Conservation (phyloP, 768 basidiomycete species). For the Pleurotus giganteus region DNA sequence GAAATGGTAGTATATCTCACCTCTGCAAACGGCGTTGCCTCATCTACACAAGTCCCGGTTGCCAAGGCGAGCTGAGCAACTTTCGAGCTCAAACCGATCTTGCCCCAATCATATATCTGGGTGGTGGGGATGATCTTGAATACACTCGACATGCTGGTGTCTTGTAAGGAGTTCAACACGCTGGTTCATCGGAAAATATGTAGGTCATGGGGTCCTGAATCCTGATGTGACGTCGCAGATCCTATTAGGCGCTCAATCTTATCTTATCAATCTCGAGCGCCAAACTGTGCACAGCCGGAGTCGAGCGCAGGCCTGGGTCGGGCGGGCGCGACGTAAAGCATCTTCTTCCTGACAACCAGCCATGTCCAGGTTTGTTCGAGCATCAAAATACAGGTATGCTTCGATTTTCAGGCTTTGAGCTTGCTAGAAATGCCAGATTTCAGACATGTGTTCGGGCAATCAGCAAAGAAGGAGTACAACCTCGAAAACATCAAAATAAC, state of each 20-base stretch:
- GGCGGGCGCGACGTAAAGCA: neutral
- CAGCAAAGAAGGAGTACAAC: conserved; percentile 79
- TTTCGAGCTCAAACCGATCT: conserved; percentile 72
- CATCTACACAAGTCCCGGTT: conserved; percentile 57
- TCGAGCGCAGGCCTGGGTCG: neutral
- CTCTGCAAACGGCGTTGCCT: conserved; percentile 87
- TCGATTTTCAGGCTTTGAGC: conserved; percentile 4
- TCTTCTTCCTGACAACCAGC: neutral
- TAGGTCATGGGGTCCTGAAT: too few species aligned
- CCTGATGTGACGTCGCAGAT: too few species aligned
- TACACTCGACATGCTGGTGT: conserved; percentile 32
- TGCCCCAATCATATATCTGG: conserved; percentile 96
- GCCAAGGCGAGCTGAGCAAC: conserved; percentile 83
- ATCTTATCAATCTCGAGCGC: neutral
- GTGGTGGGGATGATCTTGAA: conserved; percentile 84
- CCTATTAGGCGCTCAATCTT: too few species aligned
- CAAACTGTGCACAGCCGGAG: neutral
- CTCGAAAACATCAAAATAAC: conserved; percentile 85
- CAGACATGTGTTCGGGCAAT: conserved; percentile 91
- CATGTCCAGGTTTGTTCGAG: conserved; percentile 86
- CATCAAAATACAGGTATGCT: conserved; percentile 82
- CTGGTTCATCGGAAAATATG: neutral
- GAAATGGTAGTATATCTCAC: conserved; percentile 39
- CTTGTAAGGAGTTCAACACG: neutral
- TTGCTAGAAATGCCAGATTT: conserved; percentile 9